Evolutionary conservation across 768 basidiomycete genomes (phyloP), one percentile per base, ranked within the genome.

Genomic region (Lentinula boryana): DNA sequence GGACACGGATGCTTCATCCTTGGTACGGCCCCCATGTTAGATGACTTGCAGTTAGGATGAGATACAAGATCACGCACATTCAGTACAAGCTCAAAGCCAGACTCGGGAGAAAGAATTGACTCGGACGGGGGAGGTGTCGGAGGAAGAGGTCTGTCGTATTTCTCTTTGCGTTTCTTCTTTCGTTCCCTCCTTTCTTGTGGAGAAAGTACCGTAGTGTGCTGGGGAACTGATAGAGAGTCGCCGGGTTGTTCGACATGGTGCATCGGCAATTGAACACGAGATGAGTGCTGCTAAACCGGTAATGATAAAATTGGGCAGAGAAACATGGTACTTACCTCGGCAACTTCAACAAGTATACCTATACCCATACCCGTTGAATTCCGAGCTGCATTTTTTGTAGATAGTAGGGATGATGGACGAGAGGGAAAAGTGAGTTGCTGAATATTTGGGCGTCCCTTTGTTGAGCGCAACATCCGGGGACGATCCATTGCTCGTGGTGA

Each of bases 51-150:
- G 15, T 12, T 7, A 31, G 10, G 10, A 23, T n/a, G 16, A 2
- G n/a, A n/a, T 15, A 6, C 13, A 43, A 27, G 27, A 27, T 27
- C 27, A 40, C 53, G 3, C 21, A 40, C 53, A 36, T 55, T 40
- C 8, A 38, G 7, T 12, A 36, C 36, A 33, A 36, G 35, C n/a
- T 55, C 53, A 21, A 55, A 55, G 8, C 36, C 36, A 21, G 53
- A 55, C 36, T 55, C 53, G 53, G 53, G 53, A 36, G 53, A 55
- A 4, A 55, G 36, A 16, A 55, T 55, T 40, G 53, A 55, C 23
- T 55, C 53, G 3, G 53, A 55, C 4, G 53, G 53, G 2, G 56
- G 41, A 31, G 56, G 56, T 8, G 56, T 57, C 18, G 40, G 40
- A 13, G 56, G 56, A 44, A 57, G 56, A 16, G 56, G 56, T n/a